Conservation (phyloP, 768 basidiomycete species). For the Tricholoma terreum region DNA sequence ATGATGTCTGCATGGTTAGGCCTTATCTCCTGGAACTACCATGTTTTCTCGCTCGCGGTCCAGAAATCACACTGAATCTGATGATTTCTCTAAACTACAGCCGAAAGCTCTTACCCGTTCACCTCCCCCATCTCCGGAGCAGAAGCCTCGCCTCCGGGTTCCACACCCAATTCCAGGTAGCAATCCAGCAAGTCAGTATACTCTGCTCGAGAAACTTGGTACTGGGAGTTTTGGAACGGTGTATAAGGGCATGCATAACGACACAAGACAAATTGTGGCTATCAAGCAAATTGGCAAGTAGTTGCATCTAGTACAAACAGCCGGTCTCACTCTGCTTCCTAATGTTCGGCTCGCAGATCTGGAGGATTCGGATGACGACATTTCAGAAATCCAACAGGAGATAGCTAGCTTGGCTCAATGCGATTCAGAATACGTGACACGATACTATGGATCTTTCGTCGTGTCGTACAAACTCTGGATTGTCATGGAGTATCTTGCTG, state of each 20-base stretch:
- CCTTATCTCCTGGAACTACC: conserved; percentile 27
- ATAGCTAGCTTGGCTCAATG: conserved; percentile 95
- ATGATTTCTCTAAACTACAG: conserved; percentile 36
- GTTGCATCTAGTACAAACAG: conserved; percentile 3
- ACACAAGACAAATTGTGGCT: conserved; percentile 91
- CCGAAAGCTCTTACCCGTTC: conserved; percentile 41
- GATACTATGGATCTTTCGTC: conserved; percentile 96
- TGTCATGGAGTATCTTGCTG: conserved; percentile 98
- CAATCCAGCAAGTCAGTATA: conserved; percentile 89
- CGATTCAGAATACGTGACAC: conserved; percentile 94
- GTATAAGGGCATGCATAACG: conserved; percentile 96
- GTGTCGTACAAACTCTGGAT: conserved; percentile 98
- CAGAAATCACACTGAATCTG: conserved; percentile 38
- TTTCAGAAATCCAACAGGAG: conserved; percentile 97
- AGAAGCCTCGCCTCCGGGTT: conserved; percentile 42
- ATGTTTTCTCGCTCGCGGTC: conserved; percentile 50
- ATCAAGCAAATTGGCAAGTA: conserved; percentile 93
- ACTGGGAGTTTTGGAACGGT: conserved; percentile 96
- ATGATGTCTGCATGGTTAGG: conserved; percentile 19
- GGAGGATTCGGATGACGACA: conserved; percentile 98
- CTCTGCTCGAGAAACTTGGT: conserved; percentile 92
- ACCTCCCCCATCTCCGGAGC: conserved; percentile 52
- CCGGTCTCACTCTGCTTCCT: conserved; percentile 5
- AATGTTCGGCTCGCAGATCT: conserved; percentile 55
- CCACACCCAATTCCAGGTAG: conserved; percentile 69